Conservation (phyloP, 208 protist genomes). For the Trypanosoma lewisi region DNA sequence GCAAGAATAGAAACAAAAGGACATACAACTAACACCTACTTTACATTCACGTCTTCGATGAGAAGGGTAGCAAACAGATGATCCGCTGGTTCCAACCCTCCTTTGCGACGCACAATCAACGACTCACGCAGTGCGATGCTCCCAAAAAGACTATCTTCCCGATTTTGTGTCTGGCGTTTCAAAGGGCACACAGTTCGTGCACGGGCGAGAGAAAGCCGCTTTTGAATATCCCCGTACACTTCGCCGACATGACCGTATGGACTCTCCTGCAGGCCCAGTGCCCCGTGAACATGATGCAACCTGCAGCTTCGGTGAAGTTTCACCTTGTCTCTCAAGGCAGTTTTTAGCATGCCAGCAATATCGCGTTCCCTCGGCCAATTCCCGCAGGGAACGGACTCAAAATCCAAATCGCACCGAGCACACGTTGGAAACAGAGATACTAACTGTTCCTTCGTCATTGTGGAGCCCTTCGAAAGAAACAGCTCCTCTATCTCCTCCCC, state of each 20-base stretch:
- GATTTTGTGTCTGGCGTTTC: background rate
- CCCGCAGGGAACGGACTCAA: background rate
- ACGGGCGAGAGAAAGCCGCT: background rate
- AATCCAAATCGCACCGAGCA: background rate
- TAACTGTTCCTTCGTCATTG: background rate
- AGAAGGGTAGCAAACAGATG: slow-evolving; percentile 17
- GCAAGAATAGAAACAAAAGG: background rate
- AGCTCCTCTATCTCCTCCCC: slow-evolving; percentile 1
- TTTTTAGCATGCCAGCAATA: background rate
- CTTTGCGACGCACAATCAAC: slow-evolving; percentile 15
- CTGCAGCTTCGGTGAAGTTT: slow-evolving; percentile 28
- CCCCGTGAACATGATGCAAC: slow-evolving; percentile 30
- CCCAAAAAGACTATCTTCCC: slow-evolving; percentile 33
- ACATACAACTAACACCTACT: background rate
- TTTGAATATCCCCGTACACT: slow-evolving; percentile 28
- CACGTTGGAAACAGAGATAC: background rate
- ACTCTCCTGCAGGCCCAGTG: slow-evolving; percentile 36
- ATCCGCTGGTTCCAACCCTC: slow-evolving; percentile 15
- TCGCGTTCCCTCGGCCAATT: slow-evolving; percentile 5
- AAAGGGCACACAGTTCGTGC: slow-evolving; percentile 1
- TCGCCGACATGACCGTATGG: slow-evolving; percentile 37
- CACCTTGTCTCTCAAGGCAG: background rate
- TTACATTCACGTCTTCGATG: slow-evolving; percentile 8
- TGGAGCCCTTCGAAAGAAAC: background rate
- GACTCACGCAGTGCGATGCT: slow-evolving; percentile 9